phyloP scores from a whole-genome alignment of 1,284 basidiomycete genomes.

The Fomes fomentarius region DNA sequence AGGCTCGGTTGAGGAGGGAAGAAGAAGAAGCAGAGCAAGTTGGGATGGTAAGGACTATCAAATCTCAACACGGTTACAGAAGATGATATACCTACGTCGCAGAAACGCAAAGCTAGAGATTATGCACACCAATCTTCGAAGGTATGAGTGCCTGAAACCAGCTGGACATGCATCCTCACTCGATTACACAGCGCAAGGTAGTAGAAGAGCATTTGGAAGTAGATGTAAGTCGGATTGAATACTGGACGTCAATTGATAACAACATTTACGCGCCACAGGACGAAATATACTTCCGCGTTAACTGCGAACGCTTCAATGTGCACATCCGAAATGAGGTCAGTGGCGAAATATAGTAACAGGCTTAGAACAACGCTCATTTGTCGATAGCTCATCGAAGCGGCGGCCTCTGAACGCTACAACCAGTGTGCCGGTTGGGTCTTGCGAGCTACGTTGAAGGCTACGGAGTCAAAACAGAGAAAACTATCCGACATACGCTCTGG shows the following conservation, averaged over 20 bases:
- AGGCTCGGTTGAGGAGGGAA: slow-evolving; percentile 63
- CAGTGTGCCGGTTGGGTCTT: slow-evolving; percentile 72
- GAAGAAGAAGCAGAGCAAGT: slow-evolving; percentile 73
- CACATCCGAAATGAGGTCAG: slow-evolving; percentile 86
- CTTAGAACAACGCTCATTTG: not conserved
- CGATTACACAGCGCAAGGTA: slow-evolving; percentile 51
- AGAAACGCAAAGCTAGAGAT: slow-evolving; percentile 68
- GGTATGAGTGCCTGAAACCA: slow-evolving; percentile 38
- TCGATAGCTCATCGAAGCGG: slow-evolving; percentile 71
- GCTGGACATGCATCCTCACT: not conserved
- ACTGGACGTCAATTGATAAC: too few species aligned
- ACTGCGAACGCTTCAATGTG: slow-evolving; percentile 87
- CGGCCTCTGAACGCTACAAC: slow-evolving; percentile 82
- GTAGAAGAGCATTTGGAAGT: slow-evolving; percentile 58
- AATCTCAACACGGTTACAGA: slow-evolving; percentile 3
- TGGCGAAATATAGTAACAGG: not conserved
- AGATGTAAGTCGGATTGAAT: slow-evolving; percentile 54
- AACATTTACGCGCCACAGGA: slow-evolving; percentile 48
- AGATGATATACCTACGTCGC: slow-evolving; percentile 16
- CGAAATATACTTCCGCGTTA: slow-evolving; percentile 79
- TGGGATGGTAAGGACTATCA: slow-evolving; percentile 59
- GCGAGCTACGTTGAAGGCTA: slow-evolving; percentile 70
- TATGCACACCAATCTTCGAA: slow-evolving; percentile 52
- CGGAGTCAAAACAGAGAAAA: slow-evolving; percentile 63
- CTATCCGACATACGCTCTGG: slow-evolving; percentile 69